phyloP scores from a whole-genome alignment of 306 rosid species.

The Begonia fuchsioides region DNA sequence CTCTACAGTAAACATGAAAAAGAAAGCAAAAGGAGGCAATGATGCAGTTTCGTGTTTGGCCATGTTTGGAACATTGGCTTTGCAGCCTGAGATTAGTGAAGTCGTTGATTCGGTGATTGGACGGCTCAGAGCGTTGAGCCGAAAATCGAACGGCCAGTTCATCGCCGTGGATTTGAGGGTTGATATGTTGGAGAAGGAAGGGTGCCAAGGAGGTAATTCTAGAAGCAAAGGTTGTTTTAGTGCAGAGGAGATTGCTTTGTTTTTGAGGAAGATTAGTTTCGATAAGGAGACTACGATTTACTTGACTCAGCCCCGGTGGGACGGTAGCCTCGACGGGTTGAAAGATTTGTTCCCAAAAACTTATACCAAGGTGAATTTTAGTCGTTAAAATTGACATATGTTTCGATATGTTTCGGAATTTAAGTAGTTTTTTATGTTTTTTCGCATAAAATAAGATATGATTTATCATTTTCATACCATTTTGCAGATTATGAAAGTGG shows the following conservation, averaged over 20 bases:
- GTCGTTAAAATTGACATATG: too few relatives aligned
- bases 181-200: constrained; percentile 62
- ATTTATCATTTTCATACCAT: too few relatives aligned
- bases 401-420: too few relatives aligned
- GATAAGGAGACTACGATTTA: constrained; percentile 80
- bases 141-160: constrained; percentile 76
- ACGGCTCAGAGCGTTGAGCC: constrained; percentile 71
- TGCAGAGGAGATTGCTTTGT: constrained; percentile 64
- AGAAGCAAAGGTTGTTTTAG: constrained; percentile 63
- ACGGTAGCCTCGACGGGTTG: constrained; percentile 63
- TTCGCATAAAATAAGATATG: too few relatives aligned
- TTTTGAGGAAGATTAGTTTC: constrained; percentile 70
- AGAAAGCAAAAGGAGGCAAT: constrained; percentile 31
- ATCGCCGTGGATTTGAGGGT: constrained; percentile 80
- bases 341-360: constrained; percentile 90
- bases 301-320: constrained; percentile 91
- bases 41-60: constrained; percentile 81
- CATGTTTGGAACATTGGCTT: constrained; percentile 80
- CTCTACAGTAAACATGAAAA: constrained; percentile 82
- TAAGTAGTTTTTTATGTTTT: too few relatives aligned
- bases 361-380: constrained; percentile 80
- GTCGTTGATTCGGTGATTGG: constrained; percentile 73
- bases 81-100: constrained; percentile 63
- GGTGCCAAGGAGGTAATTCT: constrained; percentile 60
- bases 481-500: too few relatives aligned